These are phyloP conservation scores for Erodium maritimum DNA, from an alignment of 345 rosid species.

Conservation along the genomic window DNA sequence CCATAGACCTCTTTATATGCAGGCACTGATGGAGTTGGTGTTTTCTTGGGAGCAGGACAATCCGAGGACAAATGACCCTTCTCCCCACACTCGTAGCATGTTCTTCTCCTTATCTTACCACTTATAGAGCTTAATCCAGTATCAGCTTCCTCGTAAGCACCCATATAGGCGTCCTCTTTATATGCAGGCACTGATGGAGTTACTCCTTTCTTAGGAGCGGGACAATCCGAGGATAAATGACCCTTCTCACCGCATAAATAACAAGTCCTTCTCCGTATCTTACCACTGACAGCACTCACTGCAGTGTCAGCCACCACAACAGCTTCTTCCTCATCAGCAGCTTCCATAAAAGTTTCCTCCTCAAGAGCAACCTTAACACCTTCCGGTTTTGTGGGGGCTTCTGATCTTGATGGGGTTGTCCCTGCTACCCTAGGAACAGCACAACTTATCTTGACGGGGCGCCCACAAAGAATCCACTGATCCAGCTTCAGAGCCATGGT, in stretches of 20 bases:
- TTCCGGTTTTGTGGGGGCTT: neutral
- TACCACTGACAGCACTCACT: neutral
- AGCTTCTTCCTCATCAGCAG: neutral
- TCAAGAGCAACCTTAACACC: neutral
- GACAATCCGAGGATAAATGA: neutral
- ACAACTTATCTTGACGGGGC: constrained; percentile 77
- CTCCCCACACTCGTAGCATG: too few species aligned
- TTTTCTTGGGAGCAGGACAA: too few species aligned
- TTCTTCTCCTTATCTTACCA: too few species aligned
- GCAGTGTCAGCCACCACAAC: constrained; percentile 7
- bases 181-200: too few species aligned
- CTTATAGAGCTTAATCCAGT: too few species aligned
- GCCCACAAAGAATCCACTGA: constrained; percentile 56
- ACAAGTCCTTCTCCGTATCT: too few species aligned
- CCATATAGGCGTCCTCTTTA: too few species aligned
- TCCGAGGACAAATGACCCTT: too few species aligned
- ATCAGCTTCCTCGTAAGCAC: too few species aligned
- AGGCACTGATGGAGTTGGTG: too few species aligned
- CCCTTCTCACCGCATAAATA: too few species aligned
- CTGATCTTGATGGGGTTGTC: constrained; percentile 12
- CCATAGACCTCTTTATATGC: too few species aligned
- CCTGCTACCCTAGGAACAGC: constrained; percentile 44
- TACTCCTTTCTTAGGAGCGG: neutral
- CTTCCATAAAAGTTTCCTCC: neutral
- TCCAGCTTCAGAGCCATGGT: constrained; percentile 72